phyloP scores from a whole-genome alignment of 2,329 filamentous ascomycete genomes.

The Bipolaris zeicola region DNA sequence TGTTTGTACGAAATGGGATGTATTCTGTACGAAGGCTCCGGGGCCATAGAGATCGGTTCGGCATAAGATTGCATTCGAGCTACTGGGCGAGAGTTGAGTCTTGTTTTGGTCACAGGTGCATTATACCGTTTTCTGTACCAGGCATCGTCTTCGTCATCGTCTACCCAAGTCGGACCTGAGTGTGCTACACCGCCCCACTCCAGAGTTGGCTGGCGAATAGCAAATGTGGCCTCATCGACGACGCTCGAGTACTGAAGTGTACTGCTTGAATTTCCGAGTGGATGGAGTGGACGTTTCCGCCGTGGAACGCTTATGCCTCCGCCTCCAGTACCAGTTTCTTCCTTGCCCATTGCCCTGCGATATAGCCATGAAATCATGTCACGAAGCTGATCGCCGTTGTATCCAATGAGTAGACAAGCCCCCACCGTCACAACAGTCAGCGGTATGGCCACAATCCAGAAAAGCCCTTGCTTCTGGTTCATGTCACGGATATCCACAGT shows the following conservation, averaged over 20 bases:
- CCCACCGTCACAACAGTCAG: constrained; percentile 36
- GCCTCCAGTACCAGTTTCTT: constrained; percentile 15
- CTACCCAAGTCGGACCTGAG: background rate
- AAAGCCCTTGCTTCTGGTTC: constrained; percentile 46
- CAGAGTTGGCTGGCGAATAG: constrained; percentile 18
- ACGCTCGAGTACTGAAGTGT: constrained; percentile 20
- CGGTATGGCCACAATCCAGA: constrained; percentile 47
- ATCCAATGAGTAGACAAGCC: constrained; percentile 33
- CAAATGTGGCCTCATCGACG: constrained; percentile 32
- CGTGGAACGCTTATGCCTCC: constrained; percentile 36
- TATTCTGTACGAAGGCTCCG: background rate
- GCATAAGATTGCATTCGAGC: background rate
- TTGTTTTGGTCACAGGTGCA: too few relatives aligned
- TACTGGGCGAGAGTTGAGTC: background rate
- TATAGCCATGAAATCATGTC: constrained; percentile 16
- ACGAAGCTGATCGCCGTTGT: constrained; percentile 37
- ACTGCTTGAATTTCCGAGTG: constrained; percentile 11
- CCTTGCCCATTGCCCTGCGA: constrained; percentile 27
- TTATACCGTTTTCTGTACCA: background rate
- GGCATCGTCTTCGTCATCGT: background rate
- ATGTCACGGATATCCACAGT: constrained; percentile 50
- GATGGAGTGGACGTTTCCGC: constrained; percentile 25
- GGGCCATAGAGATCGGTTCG: background rate
- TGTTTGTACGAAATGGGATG: background rate
- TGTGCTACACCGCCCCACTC: background rate